Base-by-base conservation (phyloP, 805 yeast species). In the Priceomyces castillae region DNA sequence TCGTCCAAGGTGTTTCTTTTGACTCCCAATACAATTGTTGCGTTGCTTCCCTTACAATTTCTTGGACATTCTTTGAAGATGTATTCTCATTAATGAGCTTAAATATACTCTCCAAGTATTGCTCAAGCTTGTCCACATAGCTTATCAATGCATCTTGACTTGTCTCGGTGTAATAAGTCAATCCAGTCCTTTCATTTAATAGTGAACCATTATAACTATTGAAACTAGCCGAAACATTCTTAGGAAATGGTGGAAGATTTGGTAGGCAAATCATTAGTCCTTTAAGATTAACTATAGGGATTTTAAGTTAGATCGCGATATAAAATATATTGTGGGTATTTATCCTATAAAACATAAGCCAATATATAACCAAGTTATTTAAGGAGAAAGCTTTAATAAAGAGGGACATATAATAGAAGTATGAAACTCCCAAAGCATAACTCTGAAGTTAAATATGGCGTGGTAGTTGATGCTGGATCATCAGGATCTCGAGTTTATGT, bases 381-480 rank as follows among this genome's bases (percentile, higher is more conserved):
- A n/a, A n/a, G n/a, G n/a, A n/a, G n/a, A n/a, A n/a, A n/a, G n/a
- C n/a, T n/a, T n/a, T n/a, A n/a, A n/a, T n/a, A n/a, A n/a, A n/a
- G 10, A 26, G 30, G 12, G 30, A 10, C 30, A n/a, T n/a, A n/a
- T n/a, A n/a, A n/a, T n/a, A n/a, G n/a, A n/a, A 28, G 15, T 4
- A 42, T 42, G 45, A 42, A 31, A 17, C 17, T 42, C 15, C 37
- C 44, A n/a, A 30, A 26, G n/a, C 15, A 30, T 2, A 17, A 22
- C 9, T 51, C 54, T 12, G 41, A 46, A 30, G 42, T 54, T 46
- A 64, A 73, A 40, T 90, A 87, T 69, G 97, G 96, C 20, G 83
- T 94, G 23, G 95, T 92, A 12, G 77, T 92, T 2, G 99, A 92
- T 63, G 89, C 97, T 0, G 99, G 99, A 1, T 90, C 97, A 1